phyloP scores from a whole-genome alignment of 1,139 yeast genomes.

The Yamadazyma buinensis region DNA sequence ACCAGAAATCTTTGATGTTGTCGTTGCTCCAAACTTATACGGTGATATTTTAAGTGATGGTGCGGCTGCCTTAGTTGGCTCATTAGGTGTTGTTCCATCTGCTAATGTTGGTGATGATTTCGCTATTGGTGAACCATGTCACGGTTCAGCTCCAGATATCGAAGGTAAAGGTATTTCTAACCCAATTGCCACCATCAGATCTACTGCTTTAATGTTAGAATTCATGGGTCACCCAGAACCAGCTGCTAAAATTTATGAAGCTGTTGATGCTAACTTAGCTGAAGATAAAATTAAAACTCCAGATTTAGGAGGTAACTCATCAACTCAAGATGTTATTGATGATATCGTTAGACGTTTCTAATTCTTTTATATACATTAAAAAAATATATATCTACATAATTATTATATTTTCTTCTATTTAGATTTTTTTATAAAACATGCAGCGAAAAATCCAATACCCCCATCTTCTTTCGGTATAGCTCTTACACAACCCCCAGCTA shows the following conservation, averaged over 20 bases:
- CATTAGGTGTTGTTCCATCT: slow-evolving; percentile 96
- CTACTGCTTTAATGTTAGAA: slow-evolving; percentile 95
- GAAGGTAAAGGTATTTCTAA: slow-evolving; percentile 93
- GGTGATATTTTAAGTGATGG: slow-evolving; percentile 98
- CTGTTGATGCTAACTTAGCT: slow-evolving; percentile 88
- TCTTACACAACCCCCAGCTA: slow-evolving; percentile 86
- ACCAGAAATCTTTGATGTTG: slow-evolving; percentile 94
- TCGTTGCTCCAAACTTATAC: slow-evolving; percentile 96
- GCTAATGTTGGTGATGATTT: slow-evolving; percentile 96
- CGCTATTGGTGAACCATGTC: slow-evolving; percentile 99
- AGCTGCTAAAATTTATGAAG: slow-evolving; percentile 88
- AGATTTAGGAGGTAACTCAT: slow-evolving; percentile 85
- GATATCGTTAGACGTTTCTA: slow-evolving; percentile 56
- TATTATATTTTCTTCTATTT: too few species aligned
- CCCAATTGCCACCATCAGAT: slow-evolving; percentile 97
- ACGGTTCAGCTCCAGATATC: slow-evolving; percentile 98
- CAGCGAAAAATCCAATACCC: slow-evolving; percentile 97
- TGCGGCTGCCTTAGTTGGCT: slow-evolving; percentile 98
- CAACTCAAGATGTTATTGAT: slow-evolving; percentile 81
- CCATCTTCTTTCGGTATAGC: slow-evolving; percentile 86
- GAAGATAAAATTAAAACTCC: slow-evolving; percentile 86
- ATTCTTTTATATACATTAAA: slow-evolving; percentile 1
- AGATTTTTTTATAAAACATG: slow-evolving; percentile 58
- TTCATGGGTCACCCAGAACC: slow-evolving; percentile 89
- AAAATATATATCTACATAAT: too few species aligned